Percentiles rank a stretch among this genome's conserved stretches.
Conservation (phyloP, 2,329 filamentous ascomycete genomes). For the Celoporthe dispersa region DNA sequence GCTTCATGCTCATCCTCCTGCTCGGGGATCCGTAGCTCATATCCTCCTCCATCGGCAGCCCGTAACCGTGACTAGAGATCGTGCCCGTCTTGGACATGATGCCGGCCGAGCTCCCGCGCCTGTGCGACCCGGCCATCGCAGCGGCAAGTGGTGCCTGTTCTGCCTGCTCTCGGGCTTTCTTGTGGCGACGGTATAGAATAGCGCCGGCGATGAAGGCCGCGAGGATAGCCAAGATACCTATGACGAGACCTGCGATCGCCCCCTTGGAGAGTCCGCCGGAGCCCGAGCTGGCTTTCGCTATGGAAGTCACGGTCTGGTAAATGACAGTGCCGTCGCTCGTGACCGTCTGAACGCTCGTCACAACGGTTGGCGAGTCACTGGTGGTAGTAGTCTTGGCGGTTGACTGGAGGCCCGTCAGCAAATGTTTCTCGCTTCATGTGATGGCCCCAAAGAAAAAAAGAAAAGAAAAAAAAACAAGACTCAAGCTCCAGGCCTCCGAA, state of each 20-base stretch:
- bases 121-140: conserved; percentile 46
- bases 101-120: conserved; percentile 56
- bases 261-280: conserved; percentile 48
- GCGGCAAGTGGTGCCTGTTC: conserved; percentile 49
- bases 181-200: conserved; percentile 42
- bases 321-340: conserved; percentile 55
- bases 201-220: conserved; percentile 42
- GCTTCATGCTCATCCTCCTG: conserved; percentile 49
- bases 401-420: conserved; percentile 29
- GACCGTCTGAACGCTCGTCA: conserved; percentile 52
- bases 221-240: conserved; percentile 48
- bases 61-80: conserved; percentile 41
- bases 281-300: conserved; percentile 44
- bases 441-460: background rate
- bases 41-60: conserved; percentile 29
- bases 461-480: background rate
- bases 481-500: background rate
- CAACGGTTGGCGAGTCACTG: conserved; percentile 36
- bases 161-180: conserved; percentile 48
- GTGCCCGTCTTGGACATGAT: conserved; percentile 50
- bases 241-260: conserved; percentile 55
- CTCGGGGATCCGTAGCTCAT: conserved; percentile 38
- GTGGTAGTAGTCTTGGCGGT: conserved; percentile 33
- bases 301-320: conserved; percentile 56
- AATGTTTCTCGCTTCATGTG: background rate